phyloP scores from a whole-genome alignment of 495 filamentous ascomycete genomes.

The Aspergillus sparsus region DNA sequence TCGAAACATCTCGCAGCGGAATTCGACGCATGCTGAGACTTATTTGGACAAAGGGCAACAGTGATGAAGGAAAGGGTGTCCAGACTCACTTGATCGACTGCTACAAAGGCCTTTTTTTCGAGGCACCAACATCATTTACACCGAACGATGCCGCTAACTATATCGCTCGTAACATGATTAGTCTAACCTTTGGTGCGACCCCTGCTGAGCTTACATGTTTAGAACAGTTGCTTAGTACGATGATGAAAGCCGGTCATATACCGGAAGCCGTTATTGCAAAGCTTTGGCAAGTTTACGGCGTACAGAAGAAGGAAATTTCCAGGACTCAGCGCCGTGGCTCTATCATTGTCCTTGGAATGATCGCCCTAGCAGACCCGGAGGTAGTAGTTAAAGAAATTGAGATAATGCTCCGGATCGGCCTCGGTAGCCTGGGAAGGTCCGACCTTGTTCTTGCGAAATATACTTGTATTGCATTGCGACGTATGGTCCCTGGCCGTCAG shows the following conservation, averaged over 20 bases:
- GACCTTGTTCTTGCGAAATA: slow-evolving; percentile 91
- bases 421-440: slow-evolving; percentile 73
- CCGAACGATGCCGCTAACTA: slow-evolving; percentile 93
- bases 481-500: slow-evolving; percentile 84
- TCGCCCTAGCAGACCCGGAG: slow-evolving; percentile 87
- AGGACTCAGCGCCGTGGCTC: slow-evolving; percentile 87
- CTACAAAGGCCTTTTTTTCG: slow-evolving; percentile 94
- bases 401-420: slow-evolving; percentile 84
- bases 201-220: slow-evolving; percentile 93
- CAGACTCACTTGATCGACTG: slow-evolving; percentile 96
- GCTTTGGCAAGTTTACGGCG: slow-evolving; percentile 95
- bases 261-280: slow-evolving; percentile 85
- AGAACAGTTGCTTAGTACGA: slow-evolving; percentile 90
- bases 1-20: slow-evolving; percentile 84
- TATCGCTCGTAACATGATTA: slow-evolving; percentile 98
- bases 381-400: slow-evolving; percentile 94
- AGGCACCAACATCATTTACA: slow-evolving; percentile 82
- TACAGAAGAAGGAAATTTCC: slow-evolving; percentile 91
- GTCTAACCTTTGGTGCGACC: slow-evolving; percentile 90
- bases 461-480: slow-evolving; percentile 86
- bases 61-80: slow-evolving; percentile 97
- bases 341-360: slow-evolving; percentile 97
- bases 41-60: slow-evolving; percentile 99
- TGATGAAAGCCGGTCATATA: slow-evolving; percentile 93
- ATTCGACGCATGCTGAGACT: slow-evolving; percentile 92